Evolutionary conservation across 192 early-diverging fungal species (phyloP).

Genomic region (Gamsiella multidivaricata): DNA sequence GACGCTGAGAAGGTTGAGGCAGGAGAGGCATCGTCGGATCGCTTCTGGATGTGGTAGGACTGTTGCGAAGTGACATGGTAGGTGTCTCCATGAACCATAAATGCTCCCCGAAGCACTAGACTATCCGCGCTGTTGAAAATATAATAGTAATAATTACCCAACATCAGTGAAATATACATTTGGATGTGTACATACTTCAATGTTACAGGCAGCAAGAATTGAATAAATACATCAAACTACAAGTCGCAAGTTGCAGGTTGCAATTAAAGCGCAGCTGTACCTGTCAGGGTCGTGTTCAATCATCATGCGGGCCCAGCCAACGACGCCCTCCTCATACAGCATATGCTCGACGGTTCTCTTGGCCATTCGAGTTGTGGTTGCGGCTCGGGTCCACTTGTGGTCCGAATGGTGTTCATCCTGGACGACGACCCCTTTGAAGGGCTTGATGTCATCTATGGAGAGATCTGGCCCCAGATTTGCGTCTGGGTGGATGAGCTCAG

Average conservation of each 20-base stretch:
- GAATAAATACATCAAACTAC: too few species aligned
- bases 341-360: slow-evolving; percentile 42
- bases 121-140: slow-evolving; percentile 8
- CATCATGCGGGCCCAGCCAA: slow-evolving; percentile 67
- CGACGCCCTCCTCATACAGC: slow-evolving; percentile 57
- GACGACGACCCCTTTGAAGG: slow-evolving; percentile 71
- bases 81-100: slow-evolving; percentile 34
- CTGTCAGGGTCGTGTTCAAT: slow-evolving; percentile 38
- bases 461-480: slow-evolving; percentile 59
- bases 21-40: slow-evolving; percentile 38
- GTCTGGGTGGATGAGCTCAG: slow-evolving; percentile 74
- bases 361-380: slow-evolving; percentile 27
- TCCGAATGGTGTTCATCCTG: slow-evolving; percentile 41
- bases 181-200: too few species aligned
- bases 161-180: too few species aligned
- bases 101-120: slow-evolving; percentile 36
- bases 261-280: background rate
- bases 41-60: slow-evolving; percentile 35
- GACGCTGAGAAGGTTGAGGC: background rate
- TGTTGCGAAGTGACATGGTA: slow-evolving; percentile 43
- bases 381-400: slow-evolving; percentile 36
- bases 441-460: slow-evolving; percentile 58
- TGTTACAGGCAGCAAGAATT: too few species aligned
- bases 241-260: background rate
- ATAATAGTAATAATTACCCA: background rate